Base-by-base conservation (phyloP, 2,329 filamentous ascomycete species). In the Chaetomiaceae sp. region DNA sequence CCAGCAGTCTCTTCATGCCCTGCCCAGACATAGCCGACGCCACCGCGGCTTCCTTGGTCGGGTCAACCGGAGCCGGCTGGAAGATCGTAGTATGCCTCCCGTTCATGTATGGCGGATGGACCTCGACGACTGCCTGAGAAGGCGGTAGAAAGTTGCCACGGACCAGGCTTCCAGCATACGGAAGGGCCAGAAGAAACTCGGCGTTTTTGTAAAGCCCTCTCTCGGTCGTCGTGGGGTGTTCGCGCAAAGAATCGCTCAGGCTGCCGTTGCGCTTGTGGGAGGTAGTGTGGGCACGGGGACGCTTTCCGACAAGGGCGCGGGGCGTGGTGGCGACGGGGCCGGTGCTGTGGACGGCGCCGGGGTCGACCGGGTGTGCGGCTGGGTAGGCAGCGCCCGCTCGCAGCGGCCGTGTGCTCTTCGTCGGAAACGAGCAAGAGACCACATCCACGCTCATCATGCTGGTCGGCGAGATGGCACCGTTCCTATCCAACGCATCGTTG, bases 131-230 rank as follows among this genome's bases (percentile, higher is more conserved):
- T 0, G 91, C 83, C 54, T 93, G 87, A 0, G 81, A 82, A 1
- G 92, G 93, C 14, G 90, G 88, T 55, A 95, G 80, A 5, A 96
- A 65, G 52, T 90, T 88, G 13, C 93, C 93, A 44, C 92, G 82
- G 17, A 97, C 91, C 33, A 99, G 79, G 57, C 87, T 92, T 9
- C 91, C 89, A 4, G 86, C 83, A 61, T 89, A 85, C 12, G 86
- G 82, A 19, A 84, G 73, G 9, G 83, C 76, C 56, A 85, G 75
- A 13, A 83, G 68, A 14, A 84, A 69, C 51, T 83, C 80, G 3
- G 75, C 71, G 19, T 78, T 78, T 55, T 77, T 79, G 55, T 74
- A 73, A 2, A 75, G 64, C 4, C 74, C 63, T 53, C 73, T 77
- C 40, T 80, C 77, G 3, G 71, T 66, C 12, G 66, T 52, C 5